Evolutionary conservation across 306 rosid species (phyloP).

Genomic region (Medicago arabica): DNA sequence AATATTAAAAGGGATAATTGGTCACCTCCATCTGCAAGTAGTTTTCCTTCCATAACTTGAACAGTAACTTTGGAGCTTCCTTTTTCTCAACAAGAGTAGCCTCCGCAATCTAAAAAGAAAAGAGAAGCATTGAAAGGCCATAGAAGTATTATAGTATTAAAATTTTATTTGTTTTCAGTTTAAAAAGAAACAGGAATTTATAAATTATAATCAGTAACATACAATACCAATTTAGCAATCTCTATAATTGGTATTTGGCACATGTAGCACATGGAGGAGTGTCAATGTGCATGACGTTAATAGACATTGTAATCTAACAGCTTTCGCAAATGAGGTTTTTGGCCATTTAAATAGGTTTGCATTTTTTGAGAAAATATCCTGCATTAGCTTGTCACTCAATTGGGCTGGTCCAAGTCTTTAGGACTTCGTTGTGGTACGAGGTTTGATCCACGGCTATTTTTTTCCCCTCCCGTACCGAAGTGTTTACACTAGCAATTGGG

Average conservation of each 20-base stretch:
- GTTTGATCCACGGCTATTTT: conserved; percentile 9
- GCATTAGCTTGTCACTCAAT: neutral
- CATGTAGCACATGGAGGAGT: conserved; percentile 19
- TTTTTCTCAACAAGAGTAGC: conserved; percentile 77
- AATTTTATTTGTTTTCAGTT: neutral
- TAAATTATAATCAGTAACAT: neutral
- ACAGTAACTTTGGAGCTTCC: conserved; percentile 75
- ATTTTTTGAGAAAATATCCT: neutral
- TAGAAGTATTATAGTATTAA: neutral
- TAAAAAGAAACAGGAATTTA: neutral
- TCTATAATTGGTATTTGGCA: conserved; percentile 3
- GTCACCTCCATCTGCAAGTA: conserved; percentile 89
- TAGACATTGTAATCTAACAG: conserved; percentile 6
- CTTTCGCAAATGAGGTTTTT: conserved; percentile 3
- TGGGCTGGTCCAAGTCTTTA: neutral
- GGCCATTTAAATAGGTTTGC: neutral
- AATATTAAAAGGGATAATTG: conserved; percentile 32
- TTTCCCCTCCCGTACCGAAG: neutral
- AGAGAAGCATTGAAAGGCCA: conserved; percentile 27
- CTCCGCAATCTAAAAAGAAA: conserved; percentile 66
- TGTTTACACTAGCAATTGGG: neutral
- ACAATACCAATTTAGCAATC: conserved; percentile 19
- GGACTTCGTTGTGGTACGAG: neutral
- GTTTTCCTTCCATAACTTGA: conserved; percentile 78
- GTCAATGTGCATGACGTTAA: neutral